phyloP scores from a whole-genome alignment of 805 yeast species.

The Schizosaccharomyces pombe region ASM294v3 CU329670.1:561501-562000 shows the following conservation, averaged over 20 bases:
- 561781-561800: constrained; percentile 4
- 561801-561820: too few relatives aligned
- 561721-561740: constrained; percentile 44
- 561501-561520: constrained; percentile 81
- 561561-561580: constrained; percentile 89
- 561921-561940: not conserved
- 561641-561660: constrained; percentile 53
- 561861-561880: not conserved
- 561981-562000: not conserved
- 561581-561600: constrained; percentile 85
- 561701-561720: constrained; percentile 78
- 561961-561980: not conserved
- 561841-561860: not conserved
- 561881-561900: not conserved
- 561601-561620: constrained; percentile 85
- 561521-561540: constrained; percentile 94
- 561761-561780: constrained; percentile 4
- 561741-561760: constrained; percentile 63
- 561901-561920: not conserved
- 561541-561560: constrained; percentile 78
- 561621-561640: constrained; percentile 92
- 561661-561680: constrained; percentile 60
- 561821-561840: not conserved
- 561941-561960: not conserved
- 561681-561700: constrained; percentile 67